A percentile compares a stretch with the other conserved stretches of the same genome.
Conservation (phyloP, 805 yeast genomes). For the Kluyveromyces lactis region DNA sequence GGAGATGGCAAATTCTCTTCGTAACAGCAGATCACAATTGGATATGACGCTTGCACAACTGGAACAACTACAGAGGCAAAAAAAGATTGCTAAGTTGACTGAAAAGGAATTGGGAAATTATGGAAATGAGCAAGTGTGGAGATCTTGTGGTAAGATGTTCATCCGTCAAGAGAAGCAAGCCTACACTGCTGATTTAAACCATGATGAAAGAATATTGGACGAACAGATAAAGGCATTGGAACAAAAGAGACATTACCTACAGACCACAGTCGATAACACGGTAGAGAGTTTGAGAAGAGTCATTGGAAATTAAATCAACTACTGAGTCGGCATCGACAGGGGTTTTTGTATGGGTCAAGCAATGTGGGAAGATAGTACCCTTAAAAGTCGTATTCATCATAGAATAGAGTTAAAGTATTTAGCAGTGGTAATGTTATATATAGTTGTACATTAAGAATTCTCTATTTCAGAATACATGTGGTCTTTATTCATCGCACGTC, state of each 20-base stretch:
- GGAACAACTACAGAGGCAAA: constrained; percentile 24
- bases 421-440: no score
- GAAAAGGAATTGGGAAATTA: constrained; percentile 44
- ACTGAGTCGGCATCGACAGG: no score
- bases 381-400: no score
- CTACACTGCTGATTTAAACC: constrained; percentile 41
- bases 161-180: constrained; percentile 32
- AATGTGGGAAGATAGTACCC: no score
- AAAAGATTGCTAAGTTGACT: constrained; percentile 47
- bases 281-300: constrained; percentile 43
- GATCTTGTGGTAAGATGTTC: constrained; percentile 77
- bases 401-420: no score
- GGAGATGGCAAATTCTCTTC: constrained; percentile 23
- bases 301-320: constrained; percentile 2
- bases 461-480: no score
- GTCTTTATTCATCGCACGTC: no score
- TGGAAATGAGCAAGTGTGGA: constrained; percentile 56
- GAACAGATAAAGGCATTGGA: constrained; percentile 54
- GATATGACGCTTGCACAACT: constrained; percentile 25
- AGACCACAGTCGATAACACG: constrained; percentile 71
- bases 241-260: constrained; percentile 65
- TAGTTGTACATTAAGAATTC: no score
- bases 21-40: constrained; percentile 23
- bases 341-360: no score
- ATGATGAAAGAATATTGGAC: constrained; percentile 44